Evolutionary conservation across 768 basidiomycete genomes (phyloP), one percentile per base, ranked within the genome.

Genomic region (Collybiopsis confluens): DNA sequence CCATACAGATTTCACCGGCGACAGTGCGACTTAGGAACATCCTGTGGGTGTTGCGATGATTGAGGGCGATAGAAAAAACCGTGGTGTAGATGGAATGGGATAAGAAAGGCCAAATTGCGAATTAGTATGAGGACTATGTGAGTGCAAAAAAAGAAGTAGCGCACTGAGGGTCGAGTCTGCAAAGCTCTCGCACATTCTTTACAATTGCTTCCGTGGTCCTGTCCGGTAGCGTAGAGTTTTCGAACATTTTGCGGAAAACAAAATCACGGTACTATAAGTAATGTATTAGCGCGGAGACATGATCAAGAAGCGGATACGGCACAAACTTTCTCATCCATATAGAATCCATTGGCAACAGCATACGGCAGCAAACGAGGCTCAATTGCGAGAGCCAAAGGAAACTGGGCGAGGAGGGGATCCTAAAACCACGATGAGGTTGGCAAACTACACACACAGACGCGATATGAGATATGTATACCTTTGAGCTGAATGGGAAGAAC

Each of bases 221-320:
- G 16, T 83, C 83, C 54, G 74, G 76, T 20, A 77, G 69, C 21
- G 65, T 60, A 1, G 75, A 59, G 57, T 81, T 80, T 65, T 89
- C 86, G 58, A 90, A 90, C 81, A 90, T 90, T 66, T 89, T 89
- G 44, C 89, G 85, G 64, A 91, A 90, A n/a, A 91, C 83, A 61
- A 90, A 91, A 63, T 90, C 83, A 43, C 88, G 86, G 65, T 90
- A 88, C 87, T 90, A n/a, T n/a, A 30, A 52, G 28, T 2, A 26
- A 57, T 55, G 43, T 35, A 21, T 50, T 20, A 52, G 38, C 27
- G n/a, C n/a, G n/a, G n/a, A n/a, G n/a, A 21, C 8, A 41, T 27
- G 36, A 46, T 38, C 44, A 52, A 54, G 43, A 56, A 46, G 13
- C 5, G 35, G 28, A 48, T 45, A 26, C 38, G 21, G 33, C 33